Evolutionary conservation across 2,329 filamentous ascomycete species (phyloP), one percentile per base, ranked within the genome.

Genomic region (Pseudopyricularia cyperi): DNA sequence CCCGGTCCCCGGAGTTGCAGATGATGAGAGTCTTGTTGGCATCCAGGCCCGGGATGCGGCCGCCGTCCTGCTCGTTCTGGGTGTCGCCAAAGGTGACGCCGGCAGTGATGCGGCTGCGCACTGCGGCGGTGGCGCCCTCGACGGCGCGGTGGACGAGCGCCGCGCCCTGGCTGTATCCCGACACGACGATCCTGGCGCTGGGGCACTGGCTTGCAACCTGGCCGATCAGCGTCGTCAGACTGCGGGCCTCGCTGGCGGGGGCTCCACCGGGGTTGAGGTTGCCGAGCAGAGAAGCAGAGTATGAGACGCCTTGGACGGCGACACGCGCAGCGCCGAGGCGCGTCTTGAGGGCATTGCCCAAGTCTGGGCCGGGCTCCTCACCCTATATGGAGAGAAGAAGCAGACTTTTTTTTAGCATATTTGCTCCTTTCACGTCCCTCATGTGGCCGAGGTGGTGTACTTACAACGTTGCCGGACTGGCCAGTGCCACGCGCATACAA

Each of bases 121-220:
- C 50, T 2, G 46, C 52, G 8, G 37, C 37, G 7, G 55, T 34
- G 4, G 65, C 37, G 6, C 55, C 55, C 51, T 62, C 55, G 28
- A 67, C 53, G 11, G 64, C 57, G 34, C 60, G 58, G 34, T 63
- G 58, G 15, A 64, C 63, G 42, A 67, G 60, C 5, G 64, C 65
- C 8, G 59, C 60, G n/a, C 64, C 64, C 57, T 66, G 51, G 51
- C 54, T 55, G 51, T 55, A 55, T 7, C 52, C 54, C 17, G 50
- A 44, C 11, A 52, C 54, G 12, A 55, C 54, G 22, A 55, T 49
- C 22, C 34, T n/a, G 11, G 54, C 53, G 6, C 47, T 39, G 30
- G 54, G 52, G 39, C 54, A 55, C 12, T 46, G 50, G n/a, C 12
- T 39, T 2, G 48, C 47, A 11, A 52, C 54, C 4, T 22, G 39